phyloP scores from a whole-genome alignment of 2,329 filamentous ascomycete genomes.

The Fusarium penzigii region DNA sequence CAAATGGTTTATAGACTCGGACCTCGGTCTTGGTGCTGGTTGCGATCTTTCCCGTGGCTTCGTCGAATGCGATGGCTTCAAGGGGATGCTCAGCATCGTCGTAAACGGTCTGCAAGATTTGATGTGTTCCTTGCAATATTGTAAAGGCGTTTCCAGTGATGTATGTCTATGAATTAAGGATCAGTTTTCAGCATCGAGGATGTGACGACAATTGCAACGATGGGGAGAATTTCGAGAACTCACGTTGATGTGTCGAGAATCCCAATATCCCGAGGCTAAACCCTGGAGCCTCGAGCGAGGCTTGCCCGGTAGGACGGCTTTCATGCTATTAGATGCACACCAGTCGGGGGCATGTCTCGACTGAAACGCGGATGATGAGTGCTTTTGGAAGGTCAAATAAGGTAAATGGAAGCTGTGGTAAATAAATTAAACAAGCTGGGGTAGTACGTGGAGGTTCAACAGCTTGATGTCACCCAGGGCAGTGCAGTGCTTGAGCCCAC shows the following conservation, averaged over 20 bases:
- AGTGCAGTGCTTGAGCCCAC: slow-evolving; percentile 9
- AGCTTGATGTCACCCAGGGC: slow-evolving; percentile 9
- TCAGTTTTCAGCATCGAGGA: too few relatives aligned
- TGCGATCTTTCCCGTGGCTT: slow-evolving; percentile 81
- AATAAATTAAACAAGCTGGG: slow-evolving; percentile 1
- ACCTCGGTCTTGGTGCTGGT: slow-evolving; percentile 66
- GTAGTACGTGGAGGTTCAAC: slow-evolving; percentile 2
- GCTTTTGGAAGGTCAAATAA: slow-evolving; percentile 3
- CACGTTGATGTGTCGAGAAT: slow-evolving; percentile 71
- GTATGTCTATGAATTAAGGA: slow-evolving; percentile 63
- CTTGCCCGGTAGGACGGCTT: slow-evolving; percentile 76
- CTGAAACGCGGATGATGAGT: slow-evolving; percentile 6
- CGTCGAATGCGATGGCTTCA: slow-evolving; percentile 78
- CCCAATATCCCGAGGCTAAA: slow-evolving; percentile 73
- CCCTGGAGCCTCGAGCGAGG: slow-evolving; percentile 77
- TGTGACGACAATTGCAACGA: not conserved
- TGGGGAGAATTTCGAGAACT: slow-evolving; percentile 30
- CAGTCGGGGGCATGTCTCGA: slow-evolving; percentile 24
- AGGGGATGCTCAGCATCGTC: slow-evolving; percentile 72
- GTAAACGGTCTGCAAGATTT: slow-evolving; percentile 87
- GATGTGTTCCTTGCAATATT: slow-evolving; percentile 73
- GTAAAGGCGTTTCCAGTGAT: slow-evolving; percentile 87
- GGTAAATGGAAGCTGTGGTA: slow-evolving; percentile 1
- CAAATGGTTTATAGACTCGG: slow-evolving; percentile 77
- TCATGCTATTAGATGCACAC: slow-evolving; percentile 58